phyloP scores from a whole-genome alignment of 768 basidiomycete genomes.

The Mycena haematopus region DNA sequence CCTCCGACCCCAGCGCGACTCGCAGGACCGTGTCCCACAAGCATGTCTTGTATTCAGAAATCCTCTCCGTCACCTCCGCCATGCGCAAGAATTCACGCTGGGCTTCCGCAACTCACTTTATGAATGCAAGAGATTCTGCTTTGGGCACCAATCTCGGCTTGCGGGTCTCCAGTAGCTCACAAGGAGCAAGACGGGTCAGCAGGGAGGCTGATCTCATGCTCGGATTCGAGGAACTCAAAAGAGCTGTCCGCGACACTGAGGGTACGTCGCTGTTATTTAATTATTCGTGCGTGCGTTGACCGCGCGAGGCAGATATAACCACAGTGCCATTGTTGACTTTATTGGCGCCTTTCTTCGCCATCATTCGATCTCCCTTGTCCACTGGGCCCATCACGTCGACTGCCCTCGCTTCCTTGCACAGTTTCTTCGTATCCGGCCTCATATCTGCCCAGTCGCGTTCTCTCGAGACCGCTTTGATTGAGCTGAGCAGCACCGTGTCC shows the following conservation, averaged over 20 bases:
- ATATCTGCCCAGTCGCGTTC: constrained; percentile 62
- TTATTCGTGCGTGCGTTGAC: constrained; percentile 19
- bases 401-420: constrained; percentile 86
- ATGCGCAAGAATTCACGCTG: constrained; percentile 99
- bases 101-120: constrained; percentile 76
- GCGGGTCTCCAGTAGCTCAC: constrained; percentile 58
- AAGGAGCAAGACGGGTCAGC: constrained; percentile 55
- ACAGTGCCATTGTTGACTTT: constrained; percentile 65
- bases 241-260: constrained; percentile 70
- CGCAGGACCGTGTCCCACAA: constrained; percentile 58
- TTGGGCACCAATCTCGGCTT: constrained; percentile 80
- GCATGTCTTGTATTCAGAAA: constrained; percentile 89
- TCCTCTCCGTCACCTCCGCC: constrained; percentile 86
- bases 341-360: constrained; percentile 88
- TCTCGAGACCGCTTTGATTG: constrained; percentile 73
- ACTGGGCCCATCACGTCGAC: constrained; percentile 98
- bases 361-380: constrained; percentile 92
- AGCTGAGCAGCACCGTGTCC: constrained; percentile 88
- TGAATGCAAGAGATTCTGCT: constrained; percentile 66
- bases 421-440: constrained; percentile 82
- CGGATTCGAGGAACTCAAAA: constrained; percentile 87
- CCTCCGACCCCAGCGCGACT: constrained; percentile 28
- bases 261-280: constrained; percentile 47
- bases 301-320: constrained; percentile 56
- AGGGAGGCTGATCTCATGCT: constrained; percentile 87